Evolutionary conservation across 768 basidiomycete genomes (phyloP).

Genomic region (Psilocybe subaeruginosa): DNA sequence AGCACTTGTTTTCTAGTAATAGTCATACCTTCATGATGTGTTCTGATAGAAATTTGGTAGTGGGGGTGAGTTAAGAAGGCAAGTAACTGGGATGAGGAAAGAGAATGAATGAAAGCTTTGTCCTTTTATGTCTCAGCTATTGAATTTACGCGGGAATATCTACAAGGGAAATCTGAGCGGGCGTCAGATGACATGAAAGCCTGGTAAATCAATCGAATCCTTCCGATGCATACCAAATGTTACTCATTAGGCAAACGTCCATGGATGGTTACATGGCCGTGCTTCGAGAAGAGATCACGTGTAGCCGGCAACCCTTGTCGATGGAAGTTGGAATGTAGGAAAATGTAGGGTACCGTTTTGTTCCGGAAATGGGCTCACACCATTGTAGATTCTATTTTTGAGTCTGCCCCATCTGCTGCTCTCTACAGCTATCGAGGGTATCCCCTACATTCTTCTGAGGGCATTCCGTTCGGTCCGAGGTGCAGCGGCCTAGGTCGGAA

Average conservation of each 20-base stretch:
- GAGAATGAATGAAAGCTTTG: neutral
- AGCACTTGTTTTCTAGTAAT: neutral
- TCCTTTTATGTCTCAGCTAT: slow-evolving; percentile 24
- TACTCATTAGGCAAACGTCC: neutral
- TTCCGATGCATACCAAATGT: slow-evolving; percentile 13
- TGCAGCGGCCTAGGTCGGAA: slow-evolving; percentile 10
- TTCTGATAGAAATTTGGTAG: slow-evolving; percentile 1
- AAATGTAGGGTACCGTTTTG: slow-evolving; percentile 18
- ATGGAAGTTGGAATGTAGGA: neutral
- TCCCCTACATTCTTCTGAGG: neutral
- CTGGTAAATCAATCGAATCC: slow-evolving; percentile 15
- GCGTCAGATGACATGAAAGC: slow-evolving; percentile 22
- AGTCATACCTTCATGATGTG: slow-evolving; percentile 22
- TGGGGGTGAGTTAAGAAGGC: slow-evolving; percentile 6
- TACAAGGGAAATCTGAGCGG: slow-evolving; percentile 10
- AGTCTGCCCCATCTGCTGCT: neutral
- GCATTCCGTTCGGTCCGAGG: neutral
- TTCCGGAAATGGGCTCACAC: slow-evolving; percentile 17
- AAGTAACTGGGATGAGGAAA: slow-evolving; percentile 10
- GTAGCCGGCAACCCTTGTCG: slow-evolving; percentile 1
- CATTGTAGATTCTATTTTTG: neutral
- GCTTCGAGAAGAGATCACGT: slow-evolving; percentile 16
- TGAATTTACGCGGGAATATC: slow-evolving; percentile 9
- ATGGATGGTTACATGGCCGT: slow-evolving; percentile 2
- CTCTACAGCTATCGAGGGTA: neutral